These are phyloP conservation scores for Chloropicon primus DNA, from an alignment of 139 green algal genomes.

Conservation along the genomic window DNA sequence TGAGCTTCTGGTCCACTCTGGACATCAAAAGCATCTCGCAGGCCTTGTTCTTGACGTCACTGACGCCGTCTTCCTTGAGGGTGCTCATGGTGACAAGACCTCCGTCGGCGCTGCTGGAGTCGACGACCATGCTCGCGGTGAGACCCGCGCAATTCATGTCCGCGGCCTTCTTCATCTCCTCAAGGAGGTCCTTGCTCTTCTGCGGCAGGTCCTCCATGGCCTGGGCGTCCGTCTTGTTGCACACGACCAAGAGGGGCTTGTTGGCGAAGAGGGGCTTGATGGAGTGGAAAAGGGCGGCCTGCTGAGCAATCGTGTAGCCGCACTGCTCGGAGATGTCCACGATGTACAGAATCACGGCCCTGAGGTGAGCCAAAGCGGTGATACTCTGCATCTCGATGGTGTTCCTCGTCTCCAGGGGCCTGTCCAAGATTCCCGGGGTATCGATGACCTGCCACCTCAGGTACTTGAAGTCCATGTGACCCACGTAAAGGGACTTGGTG, in stretches of 20 bases:
- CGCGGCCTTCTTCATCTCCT: constrained; percentile 49
- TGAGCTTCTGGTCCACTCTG: constrained; percentile 86
- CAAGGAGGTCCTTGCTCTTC: constrained; percentile 51
- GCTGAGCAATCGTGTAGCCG: constrained; percentile 83
- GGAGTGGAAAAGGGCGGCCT: constrained; percentile 89
- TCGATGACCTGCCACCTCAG: constrained; percentile 76
- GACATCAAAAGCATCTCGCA: constrained; percentile 82
- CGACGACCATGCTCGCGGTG: not conserved
- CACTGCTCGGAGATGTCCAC: constrained; percentile 91
- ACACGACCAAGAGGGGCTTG: constrained; percentile 92
- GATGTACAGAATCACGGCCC: constrained; percentile 90
- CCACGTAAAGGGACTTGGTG: constrained; percentile 92
- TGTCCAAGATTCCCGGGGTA: constrained; percentile 94
- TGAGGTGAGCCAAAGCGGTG: constrained; percentile 93
- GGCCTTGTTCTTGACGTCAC: constrained; percentile 67
- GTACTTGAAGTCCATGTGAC: constrained; percentile 54
- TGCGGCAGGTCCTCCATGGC: constrained; percentile 18
- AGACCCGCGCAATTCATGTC: not conserved
- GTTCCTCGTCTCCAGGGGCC: constrained; percentile 96
- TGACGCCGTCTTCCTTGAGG: constrained; percentile 80
- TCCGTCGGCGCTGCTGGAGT: constrained; percentile 20
- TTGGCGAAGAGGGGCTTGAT: constrained; percentile 98
- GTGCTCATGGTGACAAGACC: constrained; percentile 75
- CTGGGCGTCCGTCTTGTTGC: constrained; percentile 84
- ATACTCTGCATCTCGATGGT: constrained; percentile 90